A percentile compares a stretch with the other conserved stretches of the same genome.
phyloP scores from a whole-genome alignment of 1,284 basidiomycete genomes.

The Moesziomyces antarcticus region DNA sequence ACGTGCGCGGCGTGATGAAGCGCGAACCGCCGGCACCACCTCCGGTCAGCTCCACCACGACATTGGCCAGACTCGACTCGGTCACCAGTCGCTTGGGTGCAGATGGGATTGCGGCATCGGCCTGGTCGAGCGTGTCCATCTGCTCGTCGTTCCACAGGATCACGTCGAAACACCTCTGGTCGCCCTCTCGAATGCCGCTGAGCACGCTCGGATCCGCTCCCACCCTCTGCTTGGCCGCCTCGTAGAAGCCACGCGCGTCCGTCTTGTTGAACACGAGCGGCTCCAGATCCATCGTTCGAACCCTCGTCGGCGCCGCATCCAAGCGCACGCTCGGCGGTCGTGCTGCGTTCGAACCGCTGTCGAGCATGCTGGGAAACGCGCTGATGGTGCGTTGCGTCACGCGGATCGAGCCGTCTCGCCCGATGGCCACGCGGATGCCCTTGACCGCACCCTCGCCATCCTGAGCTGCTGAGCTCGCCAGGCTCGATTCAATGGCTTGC shows the following conservation, averaged over 20 bases:
- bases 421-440: slow-evolving; percentile 39
- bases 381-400: slow-evolving; percentile 33
- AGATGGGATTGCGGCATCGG: not conserved
- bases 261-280: slow-evolving; percentile 55
- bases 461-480: slow-evolving; percentile 4
- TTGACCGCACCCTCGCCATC: slow-evolving; percentile 17
- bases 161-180: slow-evolving; percentile 43
- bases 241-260: slow-evolving; percentile 45
- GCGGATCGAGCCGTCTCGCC: slow-evolving; percentile 22
- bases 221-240: slow-evolving; percentile 38
- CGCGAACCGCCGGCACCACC: slow-evolving; percentile 13
- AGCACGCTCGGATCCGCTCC: slow-evolving; percentile 36
- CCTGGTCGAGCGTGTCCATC: slow-evolving; percentile 10
- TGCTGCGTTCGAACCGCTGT: slow-evolving; percentile 1
- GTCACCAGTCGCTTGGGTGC: slow-evolving; percentile 22
- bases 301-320: slow-evolving; percentile 32
- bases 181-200: slow-evolving; percentile 34
- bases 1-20: slow-evolving; percentile 38
- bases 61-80: slow-evolving; percentile 45
- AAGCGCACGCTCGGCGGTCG: slow-evolving; percentile 28
- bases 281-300: slow-evolving; percentile 41
- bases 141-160: slow-evolving; percentile 48
- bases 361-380: slow-evolving; percentile 26
- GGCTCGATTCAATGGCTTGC: slow-evolving; percentile 26
- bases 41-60: slow-evolving; percentile 26